phyloP scores from a whole-genome alignment of 164 flowering plant genomes.

The Warburgia ugandensis region DNA sequence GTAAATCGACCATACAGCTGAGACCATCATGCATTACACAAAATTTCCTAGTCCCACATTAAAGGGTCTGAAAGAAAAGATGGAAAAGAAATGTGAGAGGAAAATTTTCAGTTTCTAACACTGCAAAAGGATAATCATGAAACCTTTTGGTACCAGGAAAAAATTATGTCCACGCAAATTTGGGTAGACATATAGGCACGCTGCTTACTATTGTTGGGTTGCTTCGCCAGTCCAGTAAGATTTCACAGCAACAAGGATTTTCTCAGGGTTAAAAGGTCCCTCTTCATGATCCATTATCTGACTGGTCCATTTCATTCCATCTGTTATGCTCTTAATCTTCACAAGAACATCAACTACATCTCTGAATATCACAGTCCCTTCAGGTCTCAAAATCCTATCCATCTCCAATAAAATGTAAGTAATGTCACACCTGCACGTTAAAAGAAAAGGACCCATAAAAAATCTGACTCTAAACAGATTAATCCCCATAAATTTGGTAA shows the following conservation, averaged over 20 bases:
- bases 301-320: conserved; percentile 91
- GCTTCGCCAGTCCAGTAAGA: conserved; percentile 81
- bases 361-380: conserved; percentile 87
- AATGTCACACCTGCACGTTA: conserved; percentile 69
- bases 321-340: conserved; percentile 66
- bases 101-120: too few species aligned
- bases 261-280: conserved; percentile 92
- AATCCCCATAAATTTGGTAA: background rate
- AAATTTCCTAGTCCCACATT: too few species aligned
- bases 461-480: background rate
- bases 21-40: too few species aligned
- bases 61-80: too few species aligned
- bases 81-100: too few species aligned
- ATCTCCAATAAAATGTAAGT: conserved; percentile 79
- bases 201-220: conserved; percentile 9
- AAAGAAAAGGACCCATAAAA: background rate
- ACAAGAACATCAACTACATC: conserved; percentile 77
- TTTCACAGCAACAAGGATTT: conserved; percentile 83
- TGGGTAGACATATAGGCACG: background rate
- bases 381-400: conserved; percentile 95
- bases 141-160: background rate
- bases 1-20: too few species aligned
- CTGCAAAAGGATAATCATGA: background rate
- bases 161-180: background rate
- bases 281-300: conserved; percentile 82